phyloP scores from a whole-genome alignment of 495 filamentous ascomycete genomes.

The Diplogelasinospora grovesii region DNA sequence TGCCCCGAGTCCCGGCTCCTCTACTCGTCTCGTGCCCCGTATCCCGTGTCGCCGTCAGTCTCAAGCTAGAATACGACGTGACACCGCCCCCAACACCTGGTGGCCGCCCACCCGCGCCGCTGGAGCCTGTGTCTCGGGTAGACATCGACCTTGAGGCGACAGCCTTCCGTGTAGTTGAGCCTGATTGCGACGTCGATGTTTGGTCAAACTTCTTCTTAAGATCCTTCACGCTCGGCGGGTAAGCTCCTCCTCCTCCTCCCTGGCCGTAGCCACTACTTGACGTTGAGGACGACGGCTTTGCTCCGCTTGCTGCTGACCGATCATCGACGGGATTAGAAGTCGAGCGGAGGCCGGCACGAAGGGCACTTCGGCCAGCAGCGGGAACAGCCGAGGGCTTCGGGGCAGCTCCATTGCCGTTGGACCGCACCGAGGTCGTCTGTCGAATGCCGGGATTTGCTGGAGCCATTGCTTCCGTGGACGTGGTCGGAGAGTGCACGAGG shows the following conservation, averaged over 20 bases:
- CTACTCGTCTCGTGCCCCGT: conserved; percentile 21
- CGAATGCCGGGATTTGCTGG: conserved; percentile 19
- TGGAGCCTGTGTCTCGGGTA: conserved; percentile 25
- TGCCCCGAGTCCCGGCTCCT: conserved; percentile 20
- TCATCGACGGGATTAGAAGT: conserved; percentile 45
- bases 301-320: conserved; percentile 16
- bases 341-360: conserved; percentile 34
- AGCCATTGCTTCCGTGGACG: conserved; percentile 23
- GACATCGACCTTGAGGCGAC: conserved; percentile 20
- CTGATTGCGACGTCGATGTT: conserved; percentile 12
- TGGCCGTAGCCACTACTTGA: conserved; percentile 17
- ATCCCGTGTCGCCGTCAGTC: conserved; percentile 29
- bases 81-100: conserved; percentile 20
- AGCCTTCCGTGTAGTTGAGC: conserved; percentile 24
- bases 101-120: conserved; percentile 23
- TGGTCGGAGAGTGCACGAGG: conserved; percentile 12
- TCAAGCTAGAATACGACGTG: conserved; percentile 28
- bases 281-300: conserved; percentile 19
- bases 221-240: conserved; percentile 48
- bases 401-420: conserved; percentile 31
- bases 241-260: conserved; percentile 17
- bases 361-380: conserved; percentile 18
- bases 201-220: conserved; percentile 49
- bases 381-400: conserved; percentile 28
- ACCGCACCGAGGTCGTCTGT: conserved; percentile 25